Evolutionary conservation across 2,329 filamentous ascomycete genomes (phyloP), one percentile per base, ranked within the genome.

Genomic region (Exophiala sideris): DNA sequence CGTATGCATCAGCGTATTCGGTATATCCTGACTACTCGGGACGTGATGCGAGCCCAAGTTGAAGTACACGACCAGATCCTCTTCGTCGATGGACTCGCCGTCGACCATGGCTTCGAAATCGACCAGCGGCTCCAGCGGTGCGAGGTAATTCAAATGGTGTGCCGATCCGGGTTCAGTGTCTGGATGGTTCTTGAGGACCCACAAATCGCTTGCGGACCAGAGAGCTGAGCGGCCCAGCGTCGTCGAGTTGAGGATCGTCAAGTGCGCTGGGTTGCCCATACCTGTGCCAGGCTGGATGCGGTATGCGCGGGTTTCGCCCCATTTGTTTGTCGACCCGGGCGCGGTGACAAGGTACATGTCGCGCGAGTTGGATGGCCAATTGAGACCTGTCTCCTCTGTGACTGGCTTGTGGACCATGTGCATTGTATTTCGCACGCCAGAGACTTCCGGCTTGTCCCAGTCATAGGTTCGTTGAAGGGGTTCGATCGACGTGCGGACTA

Each of bases 1-100:
- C 11, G 56, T 58, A 48, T 54, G 54, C 57, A 66, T 67, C 50
- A 70, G 44, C 9, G 67, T 69, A 40, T 66, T 65, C n/a, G 67
- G 67, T 1, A 73, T 55, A 47, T 73, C 71, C 57, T 71, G 69
- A 34, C 68, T 67, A 21, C 70, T 68, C 1, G 76, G 77, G 18
- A 78, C 70, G 59, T 80, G 77, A 61, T 80, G 77, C 66, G 77
- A 76, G 41, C 77, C 77, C 7, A 80, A 65, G 60, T 80, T 80
- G 60, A 80, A 74, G 70, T 76, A 80, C 3, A 78, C 56, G 2
- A 79, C 75, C 3, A 73, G 49, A 52, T 73, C 71, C 21, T 52
- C 46, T 3, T 42, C 50, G 5, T 54, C 48, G 35, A 61, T 47
- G 2, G 11, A 5, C 38, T 57, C 58, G 36, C 42, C 54, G 42